Evolutionary conservation across 129 eudicot species (phyloP).

Genomic region (Helianthus annuus): HanXRQr2.0-SUNRISE NC_035442.2:30989101-30989600

Average conservation of each 20-base stretch:
- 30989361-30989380: conserved; percentile 78
- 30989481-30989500: conserved; percentile 79
- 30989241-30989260: conserved; percentile 64
- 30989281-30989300: conserved; percentile 69
- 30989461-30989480: conserved; percentile 64
- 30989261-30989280: conserved; percentile 68
- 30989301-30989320: conserved; percentile 67
- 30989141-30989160: conserved; percentile 57
- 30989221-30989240: conserved; percentile 51
- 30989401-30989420: conserved; percentile 76
- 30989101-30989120: conserved; percentile 62
- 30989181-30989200: conserved; percentile 75
- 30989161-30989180: conserved; percentile 57
- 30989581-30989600: conserved; percentile 79
- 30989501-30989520: conserved; percentile 70
- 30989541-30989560: conserved; percentile 54
- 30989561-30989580: conserved; percentile 90
- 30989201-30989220: conserved; percentile 55
- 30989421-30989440: conserved; percentile 77
- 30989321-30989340: conserved; percentile 88
- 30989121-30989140: conserved; percentile 62
- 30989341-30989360: conserved; percentile 72
- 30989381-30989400: conserved; percentile 79
- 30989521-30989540: conserved; percentile 53
- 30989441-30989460: conserved; percentile 50